phyloP scores from a whole-genome alignment of 768 basidiomycete genomes.

The Boletus reticulatus region DNA sequence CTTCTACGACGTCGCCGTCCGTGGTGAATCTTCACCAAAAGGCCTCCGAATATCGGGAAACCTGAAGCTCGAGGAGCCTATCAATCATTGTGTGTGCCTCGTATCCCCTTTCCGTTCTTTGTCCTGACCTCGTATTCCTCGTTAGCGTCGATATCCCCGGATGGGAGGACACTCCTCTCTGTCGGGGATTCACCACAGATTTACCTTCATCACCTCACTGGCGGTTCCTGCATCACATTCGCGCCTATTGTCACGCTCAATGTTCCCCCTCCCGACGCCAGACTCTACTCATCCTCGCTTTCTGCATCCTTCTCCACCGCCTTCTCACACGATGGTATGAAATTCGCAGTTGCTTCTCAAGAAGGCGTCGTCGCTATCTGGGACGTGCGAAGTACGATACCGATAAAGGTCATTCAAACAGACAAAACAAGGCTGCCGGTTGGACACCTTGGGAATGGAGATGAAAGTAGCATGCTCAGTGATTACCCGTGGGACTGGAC shows the following conservation, averaged over 20 bases:
- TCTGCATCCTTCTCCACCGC: slow-evolving; percentile 79
- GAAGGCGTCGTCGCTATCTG: slow-evolving; percentile 79
- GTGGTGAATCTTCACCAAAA: slow-evolving; percentile 41
- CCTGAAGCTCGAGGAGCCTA: slow-evolving; percentile 60
- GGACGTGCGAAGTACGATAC: slow-evolving; percentile 76
- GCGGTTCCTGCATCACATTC: slow-evolving; percentile 60
- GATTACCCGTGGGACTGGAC: slow-evolving; percentile 73
- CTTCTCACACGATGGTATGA: slow-evolving; percentile 71
- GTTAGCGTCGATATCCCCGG: slow-evolving; percentile 85
- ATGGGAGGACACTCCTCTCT: slow-evolving; percentile 80
- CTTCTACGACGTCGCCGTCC: slow-evolving; percentile 72
- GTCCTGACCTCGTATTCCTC: slow-evolving; percentile 9
- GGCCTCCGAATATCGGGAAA: slow-evolving; percentile 50
- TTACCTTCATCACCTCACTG: slow-evolving; percentile 74
- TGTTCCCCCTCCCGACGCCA: slow-evolving; percentile 55
- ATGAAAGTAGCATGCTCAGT: slow-evolving; percentile 50
- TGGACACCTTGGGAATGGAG: slow-evolving; percentile 36
- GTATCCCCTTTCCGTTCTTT: neutral
- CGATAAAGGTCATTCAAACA: slow-evolving; percentile 67
- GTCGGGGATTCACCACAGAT: slow-evolving; percentile 91
- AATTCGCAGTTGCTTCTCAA: slow-evolving; percentile 83
- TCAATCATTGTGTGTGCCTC: slow-evolving; percentile 72
- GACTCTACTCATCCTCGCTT: slow-evolving; percentile 41
- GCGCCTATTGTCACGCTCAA: slow-evolving; percentile 64
- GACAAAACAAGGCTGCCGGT: slow-evolving; percentile 34